Conservation (phyloP, 75 land plant species). For the Cunninghamia lanceolata region DNA sequence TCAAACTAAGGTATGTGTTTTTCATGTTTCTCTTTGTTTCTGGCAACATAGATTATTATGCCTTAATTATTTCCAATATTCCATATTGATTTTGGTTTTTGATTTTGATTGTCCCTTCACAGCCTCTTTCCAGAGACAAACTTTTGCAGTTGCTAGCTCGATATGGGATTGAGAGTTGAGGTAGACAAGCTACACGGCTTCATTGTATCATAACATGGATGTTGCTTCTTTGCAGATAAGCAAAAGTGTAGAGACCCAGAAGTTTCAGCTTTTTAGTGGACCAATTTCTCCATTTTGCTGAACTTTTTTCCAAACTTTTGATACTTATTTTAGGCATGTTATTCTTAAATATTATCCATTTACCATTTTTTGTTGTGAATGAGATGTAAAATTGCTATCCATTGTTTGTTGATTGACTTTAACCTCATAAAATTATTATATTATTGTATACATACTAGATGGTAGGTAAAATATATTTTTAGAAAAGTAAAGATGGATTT, state of each 20-base stretch:
- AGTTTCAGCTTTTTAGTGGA: neutral
- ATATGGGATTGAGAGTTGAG: conserved; percentile 26
- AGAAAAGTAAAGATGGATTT: neutral
- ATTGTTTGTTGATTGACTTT: no score
- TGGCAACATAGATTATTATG: no score
- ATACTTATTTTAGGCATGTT: neutral
- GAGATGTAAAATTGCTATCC: no score
- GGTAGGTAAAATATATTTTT: neutral
- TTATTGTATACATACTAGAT: neutral
- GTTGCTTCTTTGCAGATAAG: neutral
- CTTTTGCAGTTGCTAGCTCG: conserved; percentile 33
- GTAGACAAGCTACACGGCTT: neutral
- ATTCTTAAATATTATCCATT: no score
- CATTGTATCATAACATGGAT: neutral
- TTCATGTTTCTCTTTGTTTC: neutral
- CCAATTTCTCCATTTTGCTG: conserved; percentile 3
- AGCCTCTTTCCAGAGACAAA: conserved; percentile 34
- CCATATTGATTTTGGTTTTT: neutral
- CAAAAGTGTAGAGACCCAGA: neutral
- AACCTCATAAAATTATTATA: neutral
- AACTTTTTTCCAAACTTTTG: neutral
- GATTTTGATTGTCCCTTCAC: neutral
- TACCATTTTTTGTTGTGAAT: no score
- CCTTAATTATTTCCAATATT: neutral
- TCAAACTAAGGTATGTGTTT: no score